phyloP scores from a whole-genome alignment of 345 rosid species.

The Boechera stricta region DNA sequence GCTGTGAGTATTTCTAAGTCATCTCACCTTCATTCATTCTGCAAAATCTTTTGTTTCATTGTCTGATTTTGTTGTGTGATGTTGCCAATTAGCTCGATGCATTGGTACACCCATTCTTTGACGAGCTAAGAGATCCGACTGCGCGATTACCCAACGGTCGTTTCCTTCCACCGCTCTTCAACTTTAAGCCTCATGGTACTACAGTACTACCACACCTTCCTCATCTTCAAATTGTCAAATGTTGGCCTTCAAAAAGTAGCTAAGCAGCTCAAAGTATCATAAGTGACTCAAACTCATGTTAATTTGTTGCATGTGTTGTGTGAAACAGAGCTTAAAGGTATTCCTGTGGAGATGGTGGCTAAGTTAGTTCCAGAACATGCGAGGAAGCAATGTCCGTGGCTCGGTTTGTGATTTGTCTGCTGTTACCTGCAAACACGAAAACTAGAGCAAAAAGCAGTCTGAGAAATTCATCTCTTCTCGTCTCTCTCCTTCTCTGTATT shows the following conservation, averaged over 20 bases:
- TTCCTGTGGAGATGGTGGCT: conserved; percentile 47
- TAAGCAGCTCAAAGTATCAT: neutral
- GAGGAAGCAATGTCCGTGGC: conserved; percentile 52
- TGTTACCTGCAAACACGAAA: conserved; percentile 30
- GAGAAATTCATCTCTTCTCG: conserved; percentile 16
- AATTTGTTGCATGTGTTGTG: conserved; percentile 15
- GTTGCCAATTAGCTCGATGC: conserved; percentile 68
- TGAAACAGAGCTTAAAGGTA: conserved; percentile 79
- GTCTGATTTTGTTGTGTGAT: conserved; percentile 21
- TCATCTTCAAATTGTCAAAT: conserved; percentile 4
- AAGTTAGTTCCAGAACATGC: conserved; percentile 60
- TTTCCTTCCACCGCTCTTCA: conserved; percentile 92
- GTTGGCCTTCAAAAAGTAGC: neutral
- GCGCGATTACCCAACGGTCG: conserved; percentile 86
- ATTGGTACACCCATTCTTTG: conserved; percentile 91
- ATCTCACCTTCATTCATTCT: conserved; percentile 7
- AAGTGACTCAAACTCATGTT: neutral
- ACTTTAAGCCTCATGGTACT: conserved; percentile 86
- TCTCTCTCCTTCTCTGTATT: conserved; percentile 21
- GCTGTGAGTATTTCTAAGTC: conserved; percentile 66
- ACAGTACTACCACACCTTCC: neutral
- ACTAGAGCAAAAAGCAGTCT: conserved; percentile 34
- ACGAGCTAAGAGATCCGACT: conserved; percentile 88
- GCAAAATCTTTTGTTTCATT: conserved; percentile 3
- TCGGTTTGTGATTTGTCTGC: conserved; percentile 45